Evolutionary conservation across 805 yeast species (phyloP).

Genomic region (Saturnispora sanitii): DNA sequence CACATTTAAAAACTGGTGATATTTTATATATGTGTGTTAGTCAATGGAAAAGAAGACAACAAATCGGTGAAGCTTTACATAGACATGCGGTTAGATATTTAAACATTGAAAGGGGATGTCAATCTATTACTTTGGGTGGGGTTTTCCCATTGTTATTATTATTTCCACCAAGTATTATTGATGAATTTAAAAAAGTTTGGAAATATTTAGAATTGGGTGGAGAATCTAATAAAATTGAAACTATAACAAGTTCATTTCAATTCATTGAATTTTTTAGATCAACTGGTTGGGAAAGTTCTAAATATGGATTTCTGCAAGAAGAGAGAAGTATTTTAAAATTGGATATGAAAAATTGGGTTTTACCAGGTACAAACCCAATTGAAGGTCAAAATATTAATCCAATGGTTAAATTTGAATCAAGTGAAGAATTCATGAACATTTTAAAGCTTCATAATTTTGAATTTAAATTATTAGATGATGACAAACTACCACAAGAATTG

Average conservation of each 20-base stretch:
- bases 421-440: constrained; percentile 30
- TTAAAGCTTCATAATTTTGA: constrained; percentile 48
- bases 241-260: constrained; percentile 7
- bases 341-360: constrained; percentile 35
- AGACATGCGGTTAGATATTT: constrained; percentile 43
- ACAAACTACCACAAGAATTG: constrained; percentile 26
- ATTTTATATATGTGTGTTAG: constrained; percentile 42
- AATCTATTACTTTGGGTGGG: constrained; percentile 32
- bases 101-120: constrained; percentile 33
- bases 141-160: constrained; percentile 34
- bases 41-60: constrained; percentile 42
- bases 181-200: constrained; percentile 13
- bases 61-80: constrained; percentile 46
- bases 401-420: background rate
- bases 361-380: constrained; percentile 27
- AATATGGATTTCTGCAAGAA: constrained; percentile 8
- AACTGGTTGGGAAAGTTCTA: constrained; percentile 33
- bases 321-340: constrained; percentile 31
- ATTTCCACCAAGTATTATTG: constrained; percentile 7
- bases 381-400: background rate
- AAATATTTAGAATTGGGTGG: constrained; percentile 9
- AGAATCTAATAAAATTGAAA: constrained; percentile 7
- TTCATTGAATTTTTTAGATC: constrained; percentile 27
- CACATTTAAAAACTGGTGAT: constrained; percentile 30
- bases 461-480: constrained; percentile 43